Conservation (phyloP, 106 monocot genomes). For the Xerophyta viscosa region DNA sequence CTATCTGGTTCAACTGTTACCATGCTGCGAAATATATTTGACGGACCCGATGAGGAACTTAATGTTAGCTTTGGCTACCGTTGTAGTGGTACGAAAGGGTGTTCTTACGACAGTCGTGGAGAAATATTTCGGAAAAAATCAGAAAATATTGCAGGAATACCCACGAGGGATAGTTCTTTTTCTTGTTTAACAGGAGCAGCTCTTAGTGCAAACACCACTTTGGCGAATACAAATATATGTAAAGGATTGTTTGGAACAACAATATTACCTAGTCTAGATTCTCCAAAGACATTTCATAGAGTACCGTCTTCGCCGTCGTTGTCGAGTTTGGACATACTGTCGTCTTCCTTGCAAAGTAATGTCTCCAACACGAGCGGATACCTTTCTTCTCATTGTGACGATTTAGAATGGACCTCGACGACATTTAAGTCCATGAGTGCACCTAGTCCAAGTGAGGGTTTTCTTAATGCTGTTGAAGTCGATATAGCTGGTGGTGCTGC, state of each 20-base stretch:
- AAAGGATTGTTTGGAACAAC: slow-evolving; percentile 1
- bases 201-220: slow-evolving; percentile 12
- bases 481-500: slow-evolving; percentile 20
- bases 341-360: slow-evolving; percentile 9
- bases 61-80: slow-evolving; percentile 17
- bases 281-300: slow-evolving; percentile 9
- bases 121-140: background rate
- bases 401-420: background rate
- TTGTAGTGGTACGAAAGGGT: background rate
- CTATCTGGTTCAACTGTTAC: no score
- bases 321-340: slow-evolving; percentile 7
- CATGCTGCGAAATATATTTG: slow-evolving; percentile 9
- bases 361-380: background rate
- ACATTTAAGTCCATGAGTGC: slow-evolving; percentile 7
- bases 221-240: slow-evolving; percentile 11
- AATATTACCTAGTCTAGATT: slow-evolving; percentile 12
- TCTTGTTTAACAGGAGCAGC: slow-evolving; percentile 8
- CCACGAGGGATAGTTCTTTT: slow-evolving; percentile 1
- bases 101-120: background rate
- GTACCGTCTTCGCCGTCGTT: slow-evolving; percentile 13
- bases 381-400: slow-evolving; percentile 1
- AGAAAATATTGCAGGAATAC: background rate
- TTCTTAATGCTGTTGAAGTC: slow-evolving; percentile 15
- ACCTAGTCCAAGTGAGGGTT: slow-evolving; percentile 4
- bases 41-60: slow-evolving; percentile 6